Evolutionary conservation across 2,329 filamentous ascomycete species (phyloP).

Genomic region (Exophiala sp.): DNA sequence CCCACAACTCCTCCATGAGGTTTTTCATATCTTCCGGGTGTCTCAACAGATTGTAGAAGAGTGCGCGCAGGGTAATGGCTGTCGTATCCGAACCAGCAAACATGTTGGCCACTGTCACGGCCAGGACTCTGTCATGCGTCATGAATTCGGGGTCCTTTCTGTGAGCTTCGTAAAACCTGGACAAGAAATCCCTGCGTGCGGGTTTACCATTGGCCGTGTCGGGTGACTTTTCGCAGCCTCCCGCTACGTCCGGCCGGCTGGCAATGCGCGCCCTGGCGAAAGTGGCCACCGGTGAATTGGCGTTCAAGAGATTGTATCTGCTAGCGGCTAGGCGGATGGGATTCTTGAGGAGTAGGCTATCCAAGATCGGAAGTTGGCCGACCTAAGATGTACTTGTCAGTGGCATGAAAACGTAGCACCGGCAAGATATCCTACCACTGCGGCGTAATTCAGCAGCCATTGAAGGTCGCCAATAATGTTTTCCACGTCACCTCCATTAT

Average conservation of each 20-base stretch:
- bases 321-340: conserved; percentile 13
- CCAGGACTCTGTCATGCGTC: conserved; percentile 11
- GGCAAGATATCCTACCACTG: conserved; percentile 9
- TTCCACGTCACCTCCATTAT: conserved; percentile 33
- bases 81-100: conserved; percentile 14
- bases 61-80: conserved; percentile 9
- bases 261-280: conserved; percentile 16
- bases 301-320: conserved; percentile 9
- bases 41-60: conserved; percentile 13
- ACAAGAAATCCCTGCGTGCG: conserved; percentile 28
- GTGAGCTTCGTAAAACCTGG: conserved; percentile 31
- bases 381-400: conserved; percentile 18
- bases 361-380: conserved; percentile 35
- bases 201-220: not conserved
- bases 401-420: not conserved
- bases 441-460: conserved; percentile 26
- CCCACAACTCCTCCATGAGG: conserved; percentile 21
- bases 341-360: conserved; percentile 26
- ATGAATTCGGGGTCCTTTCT: conserved; percentile 21
- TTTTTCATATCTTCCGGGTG: conserved; percentile 4
- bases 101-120: conserved; percentile 18
- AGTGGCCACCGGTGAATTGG: conserved; percentile 10
- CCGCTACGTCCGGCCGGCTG: conserved; percentile 1
- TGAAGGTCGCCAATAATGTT: conserved; percentile 36
- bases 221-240: conserved; percentile 1